A percentile compares a stretch with the other conserved stretches of the same genome.
These are phyloP conservation scores for Peniophora sp. DNA, from an alignment of 1,284 basidiomycete genomes.

Conservation along the genomic window DNA sequence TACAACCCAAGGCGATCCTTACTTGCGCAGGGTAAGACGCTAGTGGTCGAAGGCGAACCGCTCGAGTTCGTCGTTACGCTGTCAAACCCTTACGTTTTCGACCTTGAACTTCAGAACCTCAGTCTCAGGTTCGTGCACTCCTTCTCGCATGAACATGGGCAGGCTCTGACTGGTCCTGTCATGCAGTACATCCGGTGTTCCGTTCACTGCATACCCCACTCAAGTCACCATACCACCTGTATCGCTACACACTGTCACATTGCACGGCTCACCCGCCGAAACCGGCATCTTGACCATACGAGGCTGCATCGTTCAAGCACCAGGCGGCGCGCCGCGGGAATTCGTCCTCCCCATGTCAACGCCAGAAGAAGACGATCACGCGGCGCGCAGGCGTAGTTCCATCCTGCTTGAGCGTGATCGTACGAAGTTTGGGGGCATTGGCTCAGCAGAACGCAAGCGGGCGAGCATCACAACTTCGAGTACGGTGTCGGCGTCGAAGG, in stretches of 20 bases:
- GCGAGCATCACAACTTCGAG: constrained; percentile 24
- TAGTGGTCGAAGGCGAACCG: constrained; percentile 78
- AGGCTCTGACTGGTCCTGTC: neutral
- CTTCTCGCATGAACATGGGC: neutral
- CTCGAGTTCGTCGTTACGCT: constrained; percentile 80
- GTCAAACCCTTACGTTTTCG: constrained; percentile 89
- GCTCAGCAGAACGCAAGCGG: constrained; percentile 46
- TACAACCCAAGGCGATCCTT: constrained; percentile 76
- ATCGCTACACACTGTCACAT: constrained; percentile 65
- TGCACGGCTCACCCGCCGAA: constrained; percentile 61
- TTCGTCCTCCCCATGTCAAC: constrained; percentile 75
- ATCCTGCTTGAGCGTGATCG: constrained; percentile 59
- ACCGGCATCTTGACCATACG: constrained; percentile 66
- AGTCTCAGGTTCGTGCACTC: constrained; percentile 59
- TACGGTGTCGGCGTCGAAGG: constrained; percentile 19
- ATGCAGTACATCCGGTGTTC: constrained; percentile 74
- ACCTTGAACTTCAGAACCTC: constrained; percentile 78
- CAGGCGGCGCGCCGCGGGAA: constrained; percentile 65
- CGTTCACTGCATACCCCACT: constrained; percentile 57
- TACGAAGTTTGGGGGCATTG: constrained; percentile 64
- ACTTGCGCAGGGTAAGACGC: constrained; percentile 46
- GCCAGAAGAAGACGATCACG: constrained; percentile 60
- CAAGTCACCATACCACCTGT: constrained; percentile 64
- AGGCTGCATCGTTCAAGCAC: constrained; percentile 73
- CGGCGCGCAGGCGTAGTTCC: constrained; percentile 47